Evolutionary conservation across 768 basidiomycete species (phyloP).

Genomic region (Psilocybe sp.): DNA sequence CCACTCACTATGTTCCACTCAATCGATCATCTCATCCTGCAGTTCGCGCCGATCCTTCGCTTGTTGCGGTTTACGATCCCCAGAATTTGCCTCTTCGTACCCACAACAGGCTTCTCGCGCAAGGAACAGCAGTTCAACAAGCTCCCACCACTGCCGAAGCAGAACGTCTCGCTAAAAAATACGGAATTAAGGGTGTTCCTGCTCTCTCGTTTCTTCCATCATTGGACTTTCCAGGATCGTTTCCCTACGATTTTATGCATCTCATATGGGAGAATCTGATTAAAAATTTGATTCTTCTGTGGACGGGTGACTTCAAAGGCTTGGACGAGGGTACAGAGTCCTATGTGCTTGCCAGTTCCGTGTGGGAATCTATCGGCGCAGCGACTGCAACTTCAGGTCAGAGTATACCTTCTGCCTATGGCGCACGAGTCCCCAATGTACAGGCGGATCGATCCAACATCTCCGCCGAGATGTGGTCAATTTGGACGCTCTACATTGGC

Average conservation of each 20-base stretch:
- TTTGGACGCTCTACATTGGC: slow-evolving; percentile 22
- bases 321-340: slow-evolving; percentile 24
- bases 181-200: slow-evolving; percentile 32
- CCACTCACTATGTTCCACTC: slow-evolving; percentile 27
- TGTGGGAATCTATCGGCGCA: slow-evolving; percentile 15
- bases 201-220: slow-evolving; percentile 28
- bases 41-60: not conserved
- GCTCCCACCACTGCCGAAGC: slow-evolving; percentile 17
- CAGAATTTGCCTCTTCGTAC: slow-evolving; percentile 30
- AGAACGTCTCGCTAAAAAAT: slow-evolving; percentile 21
- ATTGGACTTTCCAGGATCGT: slow-evolving; percentile 33
- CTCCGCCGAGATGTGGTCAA: slow-evolving; percentile 20
- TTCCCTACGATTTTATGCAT: slow-evolving; percentile 35
- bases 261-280: slow-evolving; percentile 34
- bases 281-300: slow-evolving; percentile 35
- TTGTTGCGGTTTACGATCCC: slow-evolving; percentile 20
- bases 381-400: slow-evolving; percentile 12
- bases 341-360: slow-evolving; percentile 13
- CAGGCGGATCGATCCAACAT: slow-evolving; percentile 16
- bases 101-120: slow-evolving; percentile 24
- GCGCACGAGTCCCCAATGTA: slow-evolving; percentile 24
- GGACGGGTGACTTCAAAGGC: slow-evolving; percentile 37
- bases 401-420: slow-evolving; percentile 26
- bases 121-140: slow-evolving; percentile 20
- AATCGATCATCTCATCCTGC: slow-evolving; percentile 18